phyloP scores from a whole-genome alignment of 2,329 filamentous ascomycete species.

The Aureobasidium sp. region DNA sequence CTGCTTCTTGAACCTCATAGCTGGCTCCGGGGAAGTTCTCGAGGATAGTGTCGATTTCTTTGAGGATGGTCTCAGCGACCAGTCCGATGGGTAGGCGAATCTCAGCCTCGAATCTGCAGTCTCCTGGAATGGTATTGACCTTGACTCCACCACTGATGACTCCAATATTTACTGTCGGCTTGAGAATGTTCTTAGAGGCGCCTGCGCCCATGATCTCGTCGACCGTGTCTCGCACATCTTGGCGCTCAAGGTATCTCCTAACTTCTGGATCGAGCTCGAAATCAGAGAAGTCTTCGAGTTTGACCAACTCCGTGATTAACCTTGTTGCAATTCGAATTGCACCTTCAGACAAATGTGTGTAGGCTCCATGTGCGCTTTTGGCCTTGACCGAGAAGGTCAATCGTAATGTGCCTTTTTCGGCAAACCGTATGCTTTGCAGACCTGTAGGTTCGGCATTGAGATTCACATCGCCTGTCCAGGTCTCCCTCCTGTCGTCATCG shows the following conservation, averaged over 20 bases:
- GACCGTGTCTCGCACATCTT: conserved; percentile 27
- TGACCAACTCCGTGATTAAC: conserved; percentile 27
- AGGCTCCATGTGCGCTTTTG: conserved; percentile 34
- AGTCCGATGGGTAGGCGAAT: conserved; percentile 36
- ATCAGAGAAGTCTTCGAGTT: conserved; percentile 23
- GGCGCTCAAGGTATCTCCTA: conserved; percentile 24
- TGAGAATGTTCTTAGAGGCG: conserved; percentile 27
- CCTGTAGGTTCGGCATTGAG: conserved; percentile 36
- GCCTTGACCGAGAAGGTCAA: conserved; percentile 31
- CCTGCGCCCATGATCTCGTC: conserved; percentile 34
- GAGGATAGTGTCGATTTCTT: conserved; percentile 25
- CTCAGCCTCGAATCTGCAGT: conserved; percentile 34
- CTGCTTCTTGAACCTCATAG: conserved; percentile 28
- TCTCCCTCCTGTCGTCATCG: conserved; percentile 20
- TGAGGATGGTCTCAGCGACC: conserved; percentile 24
- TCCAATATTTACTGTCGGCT: conserved; percentile 36
- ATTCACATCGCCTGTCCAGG: conserved; percentile 34
- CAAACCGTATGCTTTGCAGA: conserved; percentile 34
- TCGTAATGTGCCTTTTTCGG: conserved; percentile 38
- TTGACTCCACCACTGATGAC: conserved; percentile 36
- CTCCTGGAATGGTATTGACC: conserved; percentile 37
- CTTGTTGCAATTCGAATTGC: conserved; percentile 31
- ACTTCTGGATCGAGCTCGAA: conserved; percentile 25
- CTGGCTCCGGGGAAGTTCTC: conserved; percentile 24
- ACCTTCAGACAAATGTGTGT: conserved; percentile 33